phyloP scores from a whole-genome alignment of 202 grass and related monocot species.

The Panicum virgatum region DNA sequence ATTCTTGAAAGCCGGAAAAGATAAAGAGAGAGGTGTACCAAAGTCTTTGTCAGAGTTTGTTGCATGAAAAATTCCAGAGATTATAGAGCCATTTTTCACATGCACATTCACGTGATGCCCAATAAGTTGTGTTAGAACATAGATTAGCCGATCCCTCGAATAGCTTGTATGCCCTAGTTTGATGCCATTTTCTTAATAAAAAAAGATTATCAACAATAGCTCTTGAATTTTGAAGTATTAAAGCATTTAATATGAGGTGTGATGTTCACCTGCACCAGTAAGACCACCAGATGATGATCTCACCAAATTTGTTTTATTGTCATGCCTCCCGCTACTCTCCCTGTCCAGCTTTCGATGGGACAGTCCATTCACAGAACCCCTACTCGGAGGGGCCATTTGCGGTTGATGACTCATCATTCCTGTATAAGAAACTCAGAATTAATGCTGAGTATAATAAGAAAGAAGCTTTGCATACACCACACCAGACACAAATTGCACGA shows the following conservation, averaged over 20 bases:
- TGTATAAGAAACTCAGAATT: conserved; percentile 26
- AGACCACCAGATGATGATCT: conserved; percentile 45
- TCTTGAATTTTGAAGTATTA: neutral
- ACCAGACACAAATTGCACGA: neutral
- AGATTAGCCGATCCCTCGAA: conserved; percentile 77
- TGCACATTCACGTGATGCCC: conserved; percentile 84
- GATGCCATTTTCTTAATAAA: conserved; percentile 59
- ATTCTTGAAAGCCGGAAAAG: neutral
- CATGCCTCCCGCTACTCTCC: conserved; percentile 59
- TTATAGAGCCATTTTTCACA: conserved; percentile 91
- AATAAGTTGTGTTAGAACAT: conserved; percentile 72
- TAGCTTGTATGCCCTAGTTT: conserved; percentile 53
- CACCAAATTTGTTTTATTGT: conserved; percentile 50
- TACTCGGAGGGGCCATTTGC: conserved; percentile 50
- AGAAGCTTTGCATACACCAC: neutral
- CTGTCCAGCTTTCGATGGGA: conserved; percentile 56
- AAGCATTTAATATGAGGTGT: neutral
- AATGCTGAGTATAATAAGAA: neutral
- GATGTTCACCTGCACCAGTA: conserved; percentile 41
- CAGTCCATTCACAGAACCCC: conserved; percentile 64
- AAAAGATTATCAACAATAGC: conserved; percentile 35
- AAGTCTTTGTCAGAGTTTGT: conserved; percentile 90
- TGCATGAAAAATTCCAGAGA: conserved; percentile 97
- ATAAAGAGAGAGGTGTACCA: conserved; percentile 48
- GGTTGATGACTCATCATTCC: conserved; percentile 78